Conservation (phyloP, 2,329 filamentous ascomycete species). For the Didymella pomorum region DNA sequence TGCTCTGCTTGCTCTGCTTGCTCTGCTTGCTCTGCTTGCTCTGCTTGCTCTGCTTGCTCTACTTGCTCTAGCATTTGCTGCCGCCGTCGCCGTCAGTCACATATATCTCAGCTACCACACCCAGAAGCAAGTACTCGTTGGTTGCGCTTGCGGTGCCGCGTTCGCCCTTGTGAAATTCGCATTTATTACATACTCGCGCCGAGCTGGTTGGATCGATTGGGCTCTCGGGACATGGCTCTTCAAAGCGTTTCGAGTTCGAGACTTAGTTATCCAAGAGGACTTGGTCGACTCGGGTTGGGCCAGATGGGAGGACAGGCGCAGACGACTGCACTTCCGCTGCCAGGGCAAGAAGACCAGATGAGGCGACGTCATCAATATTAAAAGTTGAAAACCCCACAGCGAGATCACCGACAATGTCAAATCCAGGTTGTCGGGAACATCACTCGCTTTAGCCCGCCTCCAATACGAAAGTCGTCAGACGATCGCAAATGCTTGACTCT, state of each 20-base stretch:
- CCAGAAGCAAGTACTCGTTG: conserved; percentile 82
- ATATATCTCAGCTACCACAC: conserved; percentile 96
- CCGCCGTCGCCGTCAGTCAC: conserved; percentile 75
- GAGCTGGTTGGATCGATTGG: conserved; percentile 75
- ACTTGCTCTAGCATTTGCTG: conserved; percentile 52
- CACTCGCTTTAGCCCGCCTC: conserved; percentile 1
- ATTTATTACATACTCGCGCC: conserved; percentile 70
- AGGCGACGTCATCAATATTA: conserved; percentile 2
- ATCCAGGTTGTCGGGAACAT: background rate
- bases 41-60: too few relatives aligned
- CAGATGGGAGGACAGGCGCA: conserved; percentile 74
- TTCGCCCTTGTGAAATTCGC: conserved; percentile 83
- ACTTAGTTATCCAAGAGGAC: conserved; percentile 88
- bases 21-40: too few relatives aligned
- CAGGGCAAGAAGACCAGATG: conserved; percentile 27
- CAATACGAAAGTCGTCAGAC: conserved; percentile 2
- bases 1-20: too few relatives aligned
- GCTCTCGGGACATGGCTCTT: conserved; percentile 71
- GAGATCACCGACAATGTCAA: background rate
- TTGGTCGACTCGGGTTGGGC: conserved; percentile 92
- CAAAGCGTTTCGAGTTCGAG: conserved; percentile 75
- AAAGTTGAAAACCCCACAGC: background rate
- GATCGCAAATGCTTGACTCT: background rate
- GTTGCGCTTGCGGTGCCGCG: conserved; percentile 72
- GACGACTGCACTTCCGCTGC: conserved; percentile 29